Evolutionary conservation across 1,139 yeast genomes (phyloP), one percentile per base, ranked within the genome.

Genomic region (Neolecta irregularis): DNA sequence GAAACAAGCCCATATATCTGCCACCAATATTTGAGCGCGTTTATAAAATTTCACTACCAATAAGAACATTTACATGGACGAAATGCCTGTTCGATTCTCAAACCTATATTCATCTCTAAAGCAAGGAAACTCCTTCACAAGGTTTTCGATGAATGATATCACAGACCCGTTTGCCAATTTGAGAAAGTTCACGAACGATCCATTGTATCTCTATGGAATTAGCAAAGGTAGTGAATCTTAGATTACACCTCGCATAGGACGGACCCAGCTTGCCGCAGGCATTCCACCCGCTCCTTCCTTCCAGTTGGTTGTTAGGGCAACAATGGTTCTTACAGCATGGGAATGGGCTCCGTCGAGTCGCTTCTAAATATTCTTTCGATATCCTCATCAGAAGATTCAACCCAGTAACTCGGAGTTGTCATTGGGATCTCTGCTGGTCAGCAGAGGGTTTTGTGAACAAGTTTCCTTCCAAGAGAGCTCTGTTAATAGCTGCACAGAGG

Each of bases 1-100:
- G 38, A 61, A 61, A 44, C 63, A 57, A 2, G 64, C 65, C 66
- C 66, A 61, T 11, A 61, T 42, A 33, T 61, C 65, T 2, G 60
- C 56, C 2, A 57, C 58, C 11, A 61, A 47, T 24, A 61, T 61
- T 44, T 61, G 65, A 8, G 63, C 65, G n/a, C n/a, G n/a, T n/a
- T n/a, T n/a, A n/a, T n/a, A n/a, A n/a, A n/a, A n/a, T n/a, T n/a
- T n/a, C n/a, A n/a, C n/a, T n/a, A n/a, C n/a, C n/a, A n/a, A n/a
- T n/a, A n/a, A n/a, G n/a, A n/a, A n/a, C n/a, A n/a, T n/a, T n/a
- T n/a, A n/a, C n/a, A n/a, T n/a, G n/a, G n/a, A n/a, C n/a, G n/a
- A n/a, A n/a, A n/a, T n/a, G 32, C 42, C 43, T 6, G 35, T 34
- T 6, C 39, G 41, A 18, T 52, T 54, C 13, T 46, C 39, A 47